These are phyloP conservation scores for Tinospora cordifolia DNA, from an alignment of 164 flowering plant species.

Conservation along the genomic window DNA sequence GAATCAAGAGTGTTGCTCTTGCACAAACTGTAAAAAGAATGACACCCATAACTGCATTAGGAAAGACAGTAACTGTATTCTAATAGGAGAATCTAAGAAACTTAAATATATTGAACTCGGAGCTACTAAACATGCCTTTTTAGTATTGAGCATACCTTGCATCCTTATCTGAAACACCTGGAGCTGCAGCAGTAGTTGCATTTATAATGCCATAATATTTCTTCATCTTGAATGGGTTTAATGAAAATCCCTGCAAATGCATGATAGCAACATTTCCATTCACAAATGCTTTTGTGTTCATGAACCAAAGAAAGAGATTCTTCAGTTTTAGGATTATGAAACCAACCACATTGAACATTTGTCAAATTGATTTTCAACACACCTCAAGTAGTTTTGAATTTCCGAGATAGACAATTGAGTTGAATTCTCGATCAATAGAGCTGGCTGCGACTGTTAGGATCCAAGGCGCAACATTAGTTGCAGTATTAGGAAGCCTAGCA, in stretches of 20 bases:
- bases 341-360: too few relatives aligned
- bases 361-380: too few relatives aligned
- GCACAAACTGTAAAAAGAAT: slow-evolving; percentile 36
- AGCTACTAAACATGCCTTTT: too few relatives aligned
- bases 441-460: background rate
- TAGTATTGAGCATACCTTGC: slow-evolving; percentile 34
- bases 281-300: too few relatives aligned
- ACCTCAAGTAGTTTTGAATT: slow-evolving; percentile 24
- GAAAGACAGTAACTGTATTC: background rate
- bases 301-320: too few relatives aligned
- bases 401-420: slow-evolving; percentile 1
- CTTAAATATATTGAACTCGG: background rate
- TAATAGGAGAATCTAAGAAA: background rate
- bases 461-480: background rate
- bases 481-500: background rate
- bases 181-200: slow-evolving; percentile 38
- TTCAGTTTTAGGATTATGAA: too few relatives aligned
- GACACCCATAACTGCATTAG: background rate
- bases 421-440: slow-evolving; percentile 1
- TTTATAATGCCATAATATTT: slow-evolving; percentile 24
- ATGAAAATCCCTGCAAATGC: too few relatives aligned
- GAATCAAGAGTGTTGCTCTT: slow-evolving; percentile 35
- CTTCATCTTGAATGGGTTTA: slow-evolving; percentile 25
- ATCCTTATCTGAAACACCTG: slow-evolving; percentile 32
- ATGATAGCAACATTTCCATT: too few relatives aligned